phyloP scores from a whole-genome alignment of 257 asterid species.

The Ajuga chamaepitys region DNA sequence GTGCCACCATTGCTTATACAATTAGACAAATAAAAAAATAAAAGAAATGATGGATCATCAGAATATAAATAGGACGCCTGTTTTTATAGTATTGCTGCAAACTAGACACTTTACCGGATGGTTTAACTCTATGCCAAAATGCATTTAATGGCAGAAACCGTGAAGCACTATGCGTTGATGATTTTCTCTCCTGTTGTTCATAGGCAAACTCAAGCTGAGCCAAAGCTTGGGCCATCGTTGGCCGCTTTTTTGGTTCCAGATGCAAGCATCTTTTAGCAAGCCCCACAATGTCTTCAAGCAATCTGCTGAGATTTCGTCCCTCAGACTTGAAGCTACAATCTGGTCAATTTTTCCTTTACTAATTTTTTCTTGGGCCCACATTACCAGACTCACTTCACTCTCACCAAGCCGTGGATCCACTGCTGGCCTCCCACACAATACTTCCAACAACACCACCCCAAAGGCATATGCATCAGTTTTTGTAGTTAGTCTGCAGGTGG shows the following conservation, averaged over 20 bases:
- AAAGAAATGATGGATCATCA: not conserved
- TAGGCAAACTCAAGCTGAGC: not conserved
- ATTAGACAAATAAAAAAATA: too few species aligned
- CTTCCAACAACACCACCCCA: constrained; percentile 7
- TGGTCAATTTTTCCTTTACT: not conserved
- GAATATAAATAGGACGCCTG: not conserved
- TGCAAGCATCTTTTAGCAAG: too few species aligned
- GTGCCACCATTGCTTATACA: not conserved
- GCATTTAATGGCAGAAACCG: not conserved
- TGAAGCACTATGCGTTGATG: not conserved
- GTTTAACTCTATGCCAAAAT: not conserved
- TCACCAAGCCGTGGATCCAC: not conserved
- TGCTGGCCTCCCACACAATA: not conserved
- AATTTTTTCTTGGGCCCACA: not conserved
- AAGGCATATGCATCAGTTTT: not conserved
- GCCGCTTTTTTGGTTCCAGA: too few species aligned
- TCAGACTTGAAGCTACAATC: constrained; percentile 11
- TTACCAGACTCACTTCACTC: not conserved
- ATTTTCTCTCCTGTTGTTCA: not conserved
- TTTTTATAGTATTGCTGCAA: too few species aligned
- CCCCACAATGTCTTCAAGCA: too few species aligned
- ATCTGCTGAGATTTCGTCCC: too few species aligned
- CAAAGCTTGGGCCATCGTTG: too few species aligned
- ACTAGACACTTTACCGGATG: not conserved
- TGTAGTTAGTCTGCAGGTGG: not conserved